Percentiles rank a stretch among this genome's conserved stretches.
These are phyloP conservation scores for Rosa rugosa DNA, from an alignment of 306 rosid species.

Conservation along the genomic window DNA sequence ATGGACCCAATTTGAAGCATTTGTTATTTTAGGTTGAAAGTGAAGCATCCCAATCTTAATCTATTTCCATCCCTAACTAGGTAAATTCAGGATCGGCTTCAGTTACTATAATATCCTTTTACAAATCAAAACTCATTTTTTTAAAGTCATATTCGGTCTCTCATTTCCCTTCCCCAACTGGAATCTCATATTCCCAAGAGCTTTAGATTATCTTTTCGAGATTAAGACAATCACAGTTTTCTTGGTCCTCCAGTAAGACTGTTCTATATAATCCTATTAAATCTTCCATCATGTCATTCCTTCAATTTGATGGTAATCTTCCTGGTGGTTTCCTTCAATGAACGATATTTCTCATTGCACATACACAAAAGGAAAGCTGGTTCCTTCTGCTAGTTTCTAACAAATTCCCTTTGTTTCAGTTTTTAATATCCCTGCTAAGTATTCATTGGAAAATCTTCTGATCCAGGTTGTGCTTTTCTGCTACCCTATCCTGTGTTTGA, in stretches of 20 bases:
- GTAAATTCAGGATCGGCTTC: neutral
- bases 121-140: no score
- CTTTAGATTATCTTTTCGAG: constrained; percentile 3
- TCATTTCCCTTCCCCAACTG: neutral
- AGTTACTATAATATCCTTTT: neutral
- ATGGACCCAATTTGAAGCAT: neutral
- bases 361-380: neutral
- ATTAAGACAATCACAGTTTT: neutral
- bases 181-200: neutral
- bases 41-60: neutral
- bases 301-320: neutral
- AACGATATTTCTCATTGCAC: neutral
- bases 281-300: neutral
- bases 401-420: neutral
- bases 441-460: constrained; percentile 21
- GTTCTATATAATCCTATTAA: neutral
- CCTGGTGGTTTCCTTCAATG: neutral
- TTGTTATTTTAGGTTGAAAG: neutral
- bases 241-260: constrained; percentile 5
- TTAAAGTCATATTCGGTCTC: neutral
- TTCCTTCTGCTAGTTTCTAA: neutral
- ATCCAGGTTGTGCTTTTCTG: constrained; percentile 64
- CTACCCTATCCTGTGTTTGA: constrained; percentile 78
- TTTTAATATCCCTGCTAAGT: neutral
- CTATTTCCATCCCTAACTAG: neutral